These are phyloP conservation scores for Wickerhamomyces sydowiorum DNA, from an alignment of 805 yeast genomes.

Conservation along the genomic window DNA sequence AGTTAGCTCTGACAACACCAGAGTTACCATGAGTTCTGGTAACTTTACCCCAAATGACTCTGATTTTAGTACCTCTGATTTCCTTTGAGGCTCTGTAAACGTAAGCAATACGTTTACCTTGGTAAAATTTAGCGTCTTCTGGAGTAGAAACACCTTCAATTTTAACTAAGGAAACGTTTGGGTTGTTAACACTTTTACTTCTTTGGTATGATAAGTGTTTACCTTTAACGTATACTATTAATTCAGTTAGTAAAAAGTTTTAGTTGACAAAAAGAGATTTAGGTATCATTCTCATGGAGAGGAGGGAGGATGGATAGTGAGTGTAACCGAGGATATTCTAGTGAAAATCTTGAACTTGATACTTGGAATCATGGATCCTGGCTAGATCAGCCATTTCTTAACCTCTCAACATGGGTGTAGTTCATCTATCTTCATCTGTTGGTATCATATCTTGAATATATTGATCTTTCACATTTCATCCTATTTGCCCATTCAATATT, in stretches of 20 bases:
- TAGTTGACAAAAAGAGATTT: too few species aligned
- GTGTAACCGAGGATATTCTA: too few species aligned
- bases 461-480: too few species aligned
- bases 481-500: not conserved
- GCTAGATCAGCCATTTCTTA: too few species aligned
- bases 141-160: constrained; percentile 92
- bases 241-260: constrained; percentile 15
- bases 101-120: constrained; percentile 99
- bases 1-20: constrained; percentile 98
- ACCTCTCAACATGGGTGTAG: not conserved
- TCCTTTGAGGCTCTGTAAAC: constrained; percentile 99
- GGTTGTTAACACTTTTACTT: constrained; percentile 97
- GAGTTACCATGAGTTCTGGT: constrained; percentile 98
- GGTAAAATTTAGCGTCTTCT: constrained; percentile 97
- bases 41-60: constrained; percentile 99
- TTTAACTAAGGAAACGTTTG: constrained; percentile 93
- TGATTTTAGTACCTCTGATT: constrained; percentile 97
- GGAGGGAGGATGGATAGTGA: not conserved
- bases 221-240: constrained; percentile 97
- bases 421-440: not conserved
- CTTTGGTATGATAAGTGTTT: constrained; percentile 99
- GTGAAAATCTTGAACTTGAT: too few species aligned
- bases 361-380: too few species aligned
- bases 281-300: not conserved
- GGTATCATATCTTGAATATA: too few species aligned